Conservation (phyloP, 352 stramenopile genomes). For the Globisporangium alternatum region DNA sequence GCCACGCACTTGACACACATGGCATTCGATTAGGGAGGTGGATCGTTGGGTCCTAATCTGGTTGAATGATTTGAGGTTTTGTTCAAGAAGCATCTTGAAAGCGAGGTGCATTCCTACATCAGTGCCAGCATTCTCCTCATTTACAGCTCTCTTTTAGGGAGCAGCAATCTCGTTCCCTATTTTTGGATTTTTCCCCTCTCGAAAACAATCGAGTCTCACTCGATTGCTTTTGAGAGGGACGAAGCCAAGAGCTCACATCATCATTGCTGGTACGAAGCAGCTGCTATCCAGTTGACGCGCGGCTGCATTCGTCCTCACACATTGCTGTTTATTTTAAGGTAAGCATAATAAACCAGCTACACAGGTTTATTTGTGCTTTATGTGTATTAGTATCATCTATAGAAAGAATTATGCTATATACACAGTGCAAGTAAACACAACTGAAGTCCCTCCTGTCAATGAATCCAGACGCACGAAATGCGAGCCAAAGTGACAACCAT, state of each 20-base stretch:
- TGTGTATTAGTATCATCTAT: background rate
- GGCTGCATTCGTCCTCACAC: background rate
- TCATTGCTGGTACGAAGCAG: constrained; percentile 4
- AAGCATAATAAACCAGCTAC: background rate
- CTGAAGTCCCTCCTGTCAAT: background rate
- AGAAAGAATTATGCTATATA: background rate
- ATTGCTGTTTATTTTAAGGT: too few relatives aligned
- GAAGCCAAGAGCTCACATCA: background rate
- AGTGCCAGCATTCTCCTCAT: too few relatives aligned
- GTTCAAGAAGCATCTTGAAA: background rate
- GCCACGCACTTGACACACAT: background rate
- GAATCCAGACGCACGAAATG: background rate
- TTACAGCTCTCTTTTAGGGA: too few relatives aligned
- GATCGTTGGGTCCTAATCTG: background rate
- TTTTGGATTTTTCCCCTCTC: too few relatives aligned
- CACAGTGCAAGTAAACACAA: background rate
- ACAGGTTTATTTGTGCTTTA: background rate
- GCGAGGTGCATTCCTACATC: background rate
- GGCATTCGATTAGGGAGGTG: background rate
- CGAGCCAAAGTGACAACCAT: constrained; percentile 1
- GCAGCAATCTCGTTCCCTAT: too few relatives aligned
- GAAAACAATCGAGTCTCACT: too few relatives aligned
- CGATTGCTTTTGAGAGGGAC: too few relatives aligned
- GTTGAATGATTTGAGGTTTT: background rate
- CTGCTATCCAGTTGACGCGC: background rate